A percentile compares a stretch with the other conserved stretches of the same genome.
Conservation (phyloP, 1,284 basidiomycete species). For the Marasmius oreades region DNA sequence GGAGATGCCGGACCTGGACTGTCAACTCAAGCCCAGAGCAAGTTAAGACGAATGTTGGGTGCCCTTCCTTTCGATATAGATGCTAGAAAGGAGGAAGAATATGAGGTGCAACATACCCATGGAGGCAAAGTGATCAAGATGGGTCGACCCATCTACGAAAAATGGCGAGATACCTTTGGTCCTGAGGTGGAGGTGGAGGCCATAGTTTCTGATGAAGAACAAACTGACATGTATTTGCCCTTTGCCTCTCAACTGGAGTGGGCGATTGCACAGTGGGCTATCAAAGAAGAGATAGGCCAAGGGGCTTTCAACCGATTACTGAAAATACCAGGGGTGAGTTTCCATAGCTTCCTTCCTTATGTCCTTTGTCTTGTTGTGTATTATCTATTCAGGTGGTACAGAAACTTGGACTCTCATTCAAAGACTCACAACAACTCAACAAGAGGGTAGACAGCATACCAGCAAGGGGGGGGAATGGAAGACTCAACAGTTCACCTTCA, state of each 20-base stretch:
- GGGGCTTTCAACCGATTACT: conserved; percentile 28
- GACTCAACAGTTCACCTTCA: neutral
- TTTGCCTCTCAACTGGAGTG: conserved; percentile 28
- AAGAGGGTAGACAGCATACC: conserved; percentile 8
- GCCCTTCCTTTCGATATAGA: neutral
- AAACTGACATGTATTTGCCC: conserved; percentile 19
- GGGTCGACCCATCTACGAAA: neutral
- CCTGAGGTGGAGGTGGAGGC: neutral
- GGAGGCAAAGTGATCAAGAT: neutral
- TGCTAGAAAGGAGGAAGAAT: neutral
- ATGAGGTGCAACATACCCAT: neutral
- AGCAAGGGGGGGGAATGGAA: neutral
- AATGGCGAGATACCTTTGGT: neutral
- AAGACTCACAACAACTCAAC: neutral
- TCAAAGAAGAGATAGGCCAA: conserved; percentile 25
- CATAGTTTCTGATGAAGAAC: neutral
- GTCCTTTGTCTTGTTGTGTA: neutral
- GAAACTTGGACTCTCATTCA: conserved; percentile 6
- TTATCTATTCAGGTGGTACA: conserved; percentile 4
- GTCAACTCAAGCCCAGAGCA: neutral
- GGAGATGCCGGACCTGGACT: neutral
- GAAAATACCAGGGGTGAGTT: conserved; percentile 27
- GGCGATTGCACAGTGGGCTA: conserved; percentile 32
- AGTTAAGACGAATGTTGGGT: neutral
- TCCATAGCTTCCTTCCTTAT: neutral